Evolutionary conservation across 2,329 filamentous ascomycete species (phyloP), one percentile per base, ranked within the genome.

Genomic region (Aspergillus terreus): DNA sequence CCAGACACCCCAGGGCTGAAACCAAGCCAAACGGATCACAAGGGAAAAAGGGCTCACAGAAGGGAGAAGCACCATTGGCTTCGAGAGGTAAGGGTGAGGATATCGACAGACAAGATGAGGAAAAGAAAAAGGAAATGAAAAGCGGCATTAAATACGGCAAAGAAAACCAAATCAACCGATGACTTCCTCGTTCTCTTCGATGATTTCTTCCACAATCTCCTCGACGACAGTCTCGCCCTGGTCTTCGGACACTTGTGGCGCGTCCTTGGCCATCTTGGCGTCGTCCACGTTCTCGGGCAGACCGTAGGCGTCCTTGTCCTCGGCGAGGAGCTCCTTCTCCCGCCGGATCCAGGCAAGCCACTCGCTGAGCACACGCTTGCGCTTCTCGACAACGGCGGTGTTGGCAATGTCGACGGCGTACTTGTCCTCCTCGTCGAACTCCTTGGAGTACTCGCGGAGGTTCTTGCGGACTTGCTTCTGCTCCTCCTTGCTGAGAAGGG

Each of bases 401-500:
- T 97, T 94, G 63, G 92, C 94, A 50, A 90, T 92, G 56, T 92
- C 92, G 68, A 92, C 92, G 68, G 92, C 91, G 69, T 95, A 91
- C 58, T 87, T 84, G 74, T 99, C 95, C 71, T 96, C 88, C 76
- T 96, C 90, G 63, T 99, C 94, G 72, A 99, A 99, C 59, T 88
- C 80, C 69, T 90, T 89, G 72, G 86, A 90, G 83, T 96, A 99
- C 75, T 97, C 94, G 62, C 92, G 89, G 50, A 99, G 85, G 76
- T 96, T 99, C 84, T 96, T 96, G 78, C 95, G 92, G 66, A 97
- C 90, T 66, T 88, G 83, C 81, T 96, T 95, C 79, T 97, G 94
- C 79, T 99, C 92, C 58, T 97, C 92, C 78, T 96, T 96, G 72
- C 83, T 86, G 52, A 99, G 87, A 57, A 99, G 84, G n/a, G 90